These are phyloP conservation scores for Castanea crenata DNA, from an alignment of 306 rosid genomes.

Conservation along the genomic window DNA sequence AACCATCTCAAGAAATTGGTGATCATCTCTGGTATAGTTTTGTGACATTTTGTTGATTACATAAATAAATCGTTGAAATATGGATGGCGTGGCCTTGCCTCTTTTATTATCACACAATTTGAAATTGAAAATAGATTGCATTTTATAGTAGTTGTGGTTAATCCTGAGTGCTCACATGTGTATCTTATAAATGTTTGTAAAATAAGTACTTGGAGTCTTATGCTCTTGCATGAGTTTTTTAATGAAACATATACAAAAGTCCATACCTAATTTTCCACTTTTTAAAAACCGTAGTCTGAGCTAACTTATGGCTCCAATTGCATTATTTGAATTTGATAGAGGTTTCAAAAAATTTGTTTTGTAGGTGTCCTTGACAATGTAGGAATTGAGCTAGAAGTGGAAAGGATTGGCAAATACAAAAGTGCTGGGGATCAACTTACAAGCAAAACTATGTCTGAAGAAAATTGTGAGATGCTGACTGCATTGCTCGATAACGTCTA, in stretches of 20 bases:
- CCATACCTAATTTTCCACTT: slow-evolving; percentile 8
- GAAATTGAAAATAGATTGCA: background rate
- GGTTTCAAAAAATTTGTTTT: slow-evolving; percentile 7
- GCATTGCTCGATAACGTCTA: slow-evolving; percentile 81
- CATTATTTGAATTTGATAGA: slow-evolving; percentile 4
- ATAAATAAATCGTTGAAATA: background rate
- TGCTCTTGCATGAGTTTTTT: background rate
- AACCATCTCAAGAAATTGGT: background rate
- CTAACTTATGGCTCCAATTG: slow-evolving; percentile 18
- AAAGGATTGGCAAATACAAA: slow-evolving; percentile 88
- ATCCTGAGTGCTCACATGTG: background rate
- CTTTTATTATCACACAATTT: background rate
- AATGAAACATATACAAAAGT: background rate
- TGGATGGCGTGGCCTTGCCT: background rate
- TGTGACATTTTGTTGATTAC: background rate
- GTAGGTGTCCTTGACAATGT: slow-evolving; percentile 79
- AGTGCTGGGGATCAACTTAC: slow-evolving; percentile 87
- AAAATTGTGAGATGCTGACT: slow-evolving; percentile 80
- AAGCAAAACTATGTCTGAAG: slow-evolving; percentile 68
- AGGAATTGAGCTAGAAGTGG: slow-evolving; percentile 88
- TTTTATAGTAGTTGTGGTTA: background rate
- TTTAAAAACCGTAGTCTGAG: background rate
- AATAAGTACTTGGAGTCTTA: slow-evolving; percentile 1
- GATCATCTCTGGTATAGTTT: background rate
- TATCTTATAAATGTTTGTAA: slow-evolving; percentile 10